Base-by-base conservation (phyloP, 164 flowering plant genomes). In the Nelumbo lutea region DNA sequence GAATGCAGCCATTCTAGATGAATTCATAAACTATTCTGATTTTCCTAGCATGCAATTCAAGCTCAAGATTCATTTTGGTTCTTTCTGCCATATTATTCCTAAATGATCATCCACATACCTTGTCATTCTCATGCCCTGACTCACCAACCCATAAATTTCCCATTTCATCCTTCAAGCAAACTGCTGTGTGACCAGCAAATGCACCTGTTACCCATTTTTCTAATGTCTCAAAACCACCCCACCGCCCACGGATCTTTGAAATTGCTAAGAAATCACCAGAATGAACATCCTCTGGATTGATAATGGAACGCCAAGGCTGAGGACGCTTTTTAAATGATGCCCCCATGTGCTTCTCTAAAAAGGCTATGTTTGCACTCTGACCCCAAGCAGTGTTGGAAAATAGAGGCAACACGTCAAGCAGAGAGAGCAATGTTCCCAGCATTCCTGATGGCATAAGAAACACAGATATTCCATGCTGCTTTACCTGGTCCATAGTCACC, bases 141-240 rank as follows among this genome's bases (percentile, higher is more conserved):
- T 96, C 99, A 68, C 90, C 98, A 80, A 96, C 93, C 98, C 98
- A 96, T 39, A 96, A 92, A 66, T 90, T 86, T 51, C 99, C 98
- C 66, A 13, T 14, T 39, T 90, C 96, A 83, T 96, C 99, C 81
- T 90, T 96, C 78, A 96, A 71, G 78, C 99, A 96, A 72, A 96
- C 99, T 0, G 99, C 95, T 46, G 99, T 91, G 51, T 96, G 98
- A 62, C 99, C 99, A 74, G 98, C 99, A 86, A 90, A 96, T 43
- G 99, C 96, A 55, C 99, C 99, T 3, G 98, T 96, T 58, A 96
- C 99, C 99, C 99, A 96, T 77, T 96, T 96, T 77, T 96, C 99
- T 62, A 96, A 81, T 47, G 99, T 90, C 82, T 96, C 99, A 83
- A 96, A 93, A 45, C 96, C 99, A 74, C 99, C 99, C 99, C 99